Conservation (phyloP, 768 basidiomycete genomes). For the Lactarius vividus region DNA sequence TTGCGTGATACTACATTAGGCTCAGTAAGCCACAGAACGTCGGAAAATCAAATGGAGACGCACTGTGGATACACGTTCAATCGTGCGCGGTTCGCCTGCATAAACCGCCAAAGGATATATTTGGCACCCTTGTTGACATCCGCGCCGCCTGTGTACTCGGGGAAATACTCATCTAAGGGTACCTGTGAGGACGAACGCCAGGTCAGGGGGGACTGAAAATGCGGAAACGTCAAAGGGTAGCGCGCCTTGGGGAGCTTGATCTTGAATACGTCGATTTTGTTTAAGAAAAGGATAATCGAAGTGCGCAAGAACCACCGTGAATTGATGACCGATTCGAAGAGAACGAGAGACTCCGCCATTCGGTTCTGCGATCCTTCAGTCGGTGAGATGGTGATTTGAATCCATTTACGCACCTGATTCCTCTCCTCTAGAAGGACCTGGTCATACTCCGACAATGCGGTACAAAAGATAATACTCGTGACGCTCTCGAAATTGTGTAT, state of each 20-base stretch:
- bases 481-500: too few relatives aligned
- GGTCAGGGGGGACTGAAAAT: neutral
- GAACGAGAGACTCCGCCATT: constrained; percentile 64
- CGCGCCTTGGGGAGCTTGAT: constrained; percentile 58
- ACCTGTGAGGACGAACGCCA: constrained; percentile 40
- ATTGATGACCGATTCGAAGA: constrained; percentile 78
- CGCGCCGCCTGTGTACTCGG: constrained; percentile 84
- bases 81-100: constrained; percentile 82
- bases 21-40: neutral
- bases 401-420: constrained; percentile 47
- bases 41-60: constrained; percentile 29
- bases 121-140: constrained; percentile 95
- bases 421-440: constrained; percentile 69
- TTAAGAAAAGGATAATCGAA: constrained; percentile 64
- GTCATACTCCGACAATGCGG: constrained; percentile 72
- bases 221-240: neutral
- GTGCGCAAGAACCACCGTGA: constrained; percentile 76
- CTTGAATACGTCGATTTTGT: constrained; percentile 78
- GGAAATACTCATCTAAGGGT: constrained; percentile 75
- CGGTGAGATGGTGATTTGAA: neutral
- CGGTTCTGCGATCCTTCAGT: constrained; percentile 50
- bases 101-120: constrained; percentile 93
- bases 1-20: constrained; percentile 64
- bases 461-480: constrained; percentile 74
- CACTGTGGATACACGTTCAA: constrained; percentile 91